Conservation (phyloP, 306 rosid genomes). For the Ochetophila trinervis region DNA sequence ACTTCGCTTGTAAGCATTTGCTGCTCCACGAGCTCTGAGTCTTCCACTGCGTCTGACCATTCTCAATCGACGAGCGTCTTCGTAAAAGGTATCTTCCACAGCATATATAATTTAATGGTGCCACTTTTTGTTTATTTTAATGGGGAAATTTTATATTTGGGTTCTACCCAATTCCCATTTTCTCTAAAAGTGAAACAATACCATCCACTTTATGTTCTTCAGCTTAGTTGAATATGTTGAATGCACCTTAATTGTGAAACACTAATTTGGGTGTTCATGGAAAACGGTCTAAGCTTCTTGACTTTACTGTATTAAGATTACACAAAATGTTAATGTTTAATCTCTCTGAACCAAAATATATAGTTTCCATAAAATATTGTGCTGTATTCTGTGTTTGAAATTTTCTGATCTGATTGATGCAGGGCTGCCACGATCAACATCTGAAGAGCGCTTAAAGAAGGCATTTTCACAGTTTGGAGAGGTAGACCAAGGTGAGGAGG, state of each 20-base stretch:
- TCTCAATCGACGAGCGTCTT: constrained; percentile 29
- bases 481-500: constrained; percentile 33
- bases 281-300: no score
- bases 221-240: no score
- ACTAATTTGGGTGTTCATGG: no score
- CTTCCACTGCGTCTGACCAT: constrained; percentile 6
- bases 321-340: background rate
- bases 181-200: no score
- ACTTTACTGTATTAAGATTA: no score
- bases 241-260: no score
- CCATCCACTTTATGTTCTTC: no score
- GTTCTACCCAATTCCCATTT: no score
- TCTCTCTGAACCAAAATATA: no score
- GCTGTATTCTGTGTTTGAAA: constrained; percentile 5
- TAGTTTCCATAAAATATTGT: background rate
- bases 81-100: constrained; percentile 36
- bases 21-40: constrained; percentile 18
- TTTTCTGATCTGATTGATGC: constrained; percentile 28
- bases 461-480: constrained; percentile 44
- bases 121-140: no score
- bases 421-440: constrained; percentile 46
- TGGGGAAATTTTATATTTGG: no score
- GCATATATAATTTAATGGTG: no score
- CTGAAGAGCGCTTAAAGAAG: constrained; percentile 39
- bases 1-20: constrained; percentile 6